These are phyloP conservation scores for Echium plantagineum DNA, from an alignment of 257 asterid genomes.

Conservation along the genomic window DNA sequence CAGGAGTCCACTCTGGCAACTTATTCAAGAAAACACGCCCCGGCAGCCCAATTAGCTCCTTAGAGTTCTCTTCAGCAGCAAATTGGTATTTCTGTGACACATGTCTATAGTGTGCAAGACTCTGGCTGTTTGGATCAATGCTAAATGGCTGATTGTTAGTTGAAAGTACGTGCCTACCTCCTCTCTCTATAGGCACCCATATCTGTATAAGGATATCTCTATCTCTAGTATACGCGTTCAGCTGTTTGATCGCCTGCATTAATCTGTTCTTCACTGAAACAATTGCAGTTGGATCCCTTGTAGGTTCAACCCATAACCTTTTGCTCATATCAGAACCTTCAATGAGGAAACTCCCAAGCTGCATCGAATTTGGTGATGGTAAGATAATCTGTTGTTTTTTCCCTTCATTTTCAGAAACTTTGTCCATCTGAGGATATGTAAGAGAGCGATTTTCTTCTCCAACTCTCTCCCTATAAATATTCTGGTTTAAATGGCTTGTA, in stretches of 20 bases:
- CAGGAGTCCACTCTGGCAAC: conserved; percentile 77
- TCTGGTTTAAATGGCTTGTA: conserved; percentile 11
- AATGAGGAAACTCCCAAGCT: conserved; percentile 17
- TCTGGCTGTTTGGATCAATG: conserved; percentile 30
- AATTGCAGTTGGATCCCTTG: conserved; percentile 22
- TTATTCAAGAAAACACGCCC: conserved; percentile 69
- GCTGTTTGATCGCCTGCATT: conserved; percentile 44
- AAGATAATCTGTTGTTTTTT: conserved; percentile 15
- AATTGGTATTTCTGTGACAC: conserved; percentile 39
- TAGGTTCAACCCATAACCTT: conserved; percentile 45
- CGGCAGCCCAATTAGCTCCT: conserved; percentile 47
- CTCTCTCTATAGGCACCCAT: conserved; percentile 61
- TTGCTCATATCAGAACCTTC: conserved; percentile 30
- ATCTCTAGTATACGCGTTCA: conserved; percentile 34
- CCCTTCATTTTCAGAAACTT: conserved; percentile 9
- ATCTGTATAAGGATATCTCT: conserved; percentile 56
- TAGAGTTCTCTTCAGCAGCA: conserved; percentile 48
- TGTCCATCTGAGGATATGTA: conserved; percentile 25
- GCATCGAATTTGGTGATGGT: conserved; percentile 22
- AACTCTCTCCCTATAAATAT: conserved; percentile 18
- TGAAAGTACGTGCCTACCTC: conserved; percentile 45
- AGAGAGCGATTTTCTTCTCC: conserved; percentile 21
- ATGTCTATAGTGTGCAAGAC: conserved; percentile 45
- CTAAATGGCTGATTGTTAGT: conserved; percentile 55
- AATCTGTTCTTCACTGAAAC: conserved; percentile 32